A percentile compares a stretch with the other conserved stretches of the same genome.
Conservation (phyloP, 1,284 basidiomycete genomes). For the Veloboletus limbatus region DNA sequence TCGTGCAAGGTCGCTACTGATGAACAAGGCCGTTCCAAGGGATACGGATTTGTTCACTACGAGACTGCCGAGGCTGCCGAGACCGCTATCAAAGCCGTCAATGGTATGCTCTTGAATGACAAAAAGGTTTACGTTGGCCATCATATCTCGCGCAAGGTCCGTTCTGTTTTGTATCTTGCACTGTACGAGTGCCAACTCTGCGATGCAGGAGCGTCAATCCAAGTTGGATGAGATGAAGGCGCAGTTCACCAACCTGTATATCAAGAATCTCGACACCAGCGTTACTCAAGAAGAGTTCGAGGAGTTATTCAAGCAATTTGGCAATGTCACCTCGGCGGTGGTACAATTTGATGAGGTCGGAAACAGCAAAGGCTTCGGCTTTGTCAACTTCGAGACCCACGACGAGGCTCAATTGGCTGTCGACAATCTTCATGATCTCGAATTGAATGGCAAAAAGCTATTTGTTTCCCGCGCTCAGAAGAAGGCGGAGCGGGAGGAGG, state of each 20-base stretch:
- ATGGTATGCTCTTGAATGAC: constrained; percentile 99
- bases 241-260: constrained; percentile 97
- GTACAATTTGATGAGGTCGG: constrained; percentile 83
- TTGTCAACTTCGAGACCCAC: constrained; percentile 95
- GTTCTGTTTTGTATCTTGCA: constrained; percentile 19
- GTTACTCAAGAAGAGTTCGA: constrained; percentile 88
- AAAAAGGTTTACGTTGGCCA: constrained; percentile 99
- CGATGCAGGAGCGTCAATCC: constrained; percentile 82
- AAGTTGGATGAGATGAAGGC: constrained; percentile 98
- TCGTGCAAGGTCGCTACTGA: constrained; percentile 99
- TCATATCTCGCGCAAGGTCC: constrained; percentile 94
- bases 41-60: constrained; percentile 99
- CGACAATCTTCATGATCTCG: constrained; percentile 86
- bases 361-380: constrained; percentile 96
- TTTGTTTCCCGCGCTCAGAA: constrained; percentile 98
- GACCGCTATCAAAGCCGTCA: constrained; percentile 96
- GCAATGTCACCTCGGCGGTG: constrained; percentile 87
- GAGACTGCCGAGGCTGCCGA: constrained; percentile 97
- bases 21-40: constrained; percentile 88
- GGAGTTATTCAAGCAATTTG: constrained; percentile 78
- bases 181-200: background rate
- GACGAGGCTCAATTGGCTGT: constrained; percentile 92
- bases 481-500: constrained; percentile 98
- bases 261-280: constrained; percentile 94
- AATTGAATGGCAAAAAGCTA: constrained; percentile 86